Evolutionary conservation across 202 grass and related monocot species (phyloP).

Genomic region (Carex arenaria): DNA sequence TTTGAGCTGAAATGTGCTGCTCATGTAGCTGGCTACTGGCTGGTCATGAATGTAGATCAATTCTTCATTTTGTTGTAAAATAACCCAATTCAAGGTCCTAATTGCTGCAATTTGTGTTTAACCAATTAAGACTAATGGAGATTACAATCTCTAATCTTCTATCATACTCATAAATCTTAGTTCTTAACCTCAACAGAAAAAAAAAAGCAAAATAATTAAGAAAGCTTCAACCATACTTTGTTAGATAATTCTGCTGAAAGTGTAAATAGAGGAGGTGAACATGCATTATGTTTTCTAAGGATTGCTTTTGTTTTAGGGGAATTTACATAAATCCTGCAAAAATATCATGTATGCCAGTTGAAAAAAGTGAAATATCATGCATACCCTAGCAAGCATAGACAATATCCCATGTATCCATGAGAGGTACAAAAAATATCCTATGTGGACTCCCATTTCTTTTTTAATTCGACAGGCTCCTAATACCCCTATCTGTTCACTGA

Average conservation of each 20-base stretch:
- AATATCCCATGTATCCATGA: background rate
- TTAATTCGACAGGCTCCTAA: background rate
- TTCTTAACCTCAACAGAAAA: background rate
- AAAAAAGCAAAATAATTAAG: background rate
- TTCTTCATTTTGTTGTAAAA: background rate
- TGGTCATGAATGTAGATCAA: background rate
- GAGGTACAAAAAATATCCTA: background rate
- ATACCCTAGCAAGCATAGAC: background rate
- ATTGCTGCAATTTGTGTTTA: background rate
- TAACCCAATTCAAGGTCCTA: background rate
- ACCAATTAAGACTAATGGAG: background rate
- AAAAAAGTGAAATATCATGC: background rate
- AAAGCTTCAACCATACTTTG: background rate
- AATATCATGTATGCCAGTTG: background rate
- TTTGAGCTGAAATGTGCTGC: background rate
- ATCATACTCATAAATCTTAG: background rate
- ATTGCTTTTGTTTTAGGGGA: background rate
- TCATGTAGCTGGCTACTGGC: background rate
- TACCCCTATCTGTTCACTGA: background rate
- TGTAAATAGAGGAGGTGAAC: background rate
- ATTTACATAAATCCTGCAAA: background rate
- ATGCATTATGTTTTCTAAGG: background rate
- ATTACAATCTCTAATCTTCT: background rate
- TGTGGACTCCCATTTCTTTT: background rate
- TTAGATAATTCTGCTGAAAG: background rate